Conservation (phyloP, 108 stramenopile species). For the Fragilariopsis cylindrus region DNA sequence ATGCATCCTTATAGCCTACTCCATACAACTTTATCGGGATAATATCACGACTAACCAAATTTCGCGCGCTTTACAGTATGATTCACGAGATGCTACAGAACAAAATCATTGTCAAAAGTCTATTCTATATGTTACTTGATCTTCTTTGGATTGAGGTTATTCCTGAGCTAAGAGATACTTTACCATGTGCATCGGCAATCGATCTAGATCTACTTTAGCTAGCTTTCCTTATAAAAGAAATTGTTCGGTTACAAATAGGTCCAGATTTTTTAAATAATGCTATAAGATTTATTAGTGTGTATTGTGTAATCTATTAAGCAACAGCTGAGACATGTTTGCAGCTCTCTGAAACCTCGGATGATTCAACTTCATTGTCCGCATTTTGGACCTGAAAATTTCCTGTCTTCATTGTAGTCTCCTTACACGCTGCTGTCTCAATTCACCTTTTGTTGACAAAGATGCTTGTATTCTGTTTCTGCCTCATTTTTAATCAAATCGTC, state of each 20-base stretch:
- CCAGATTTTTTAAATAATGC: neutral
- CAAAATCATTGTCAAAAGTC: slow-evolving; percentile 75
- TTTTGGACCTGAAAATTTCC: slow-evolving; percentile 11
- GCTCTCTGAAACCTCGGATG: neutral
- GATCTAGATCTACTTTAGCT: slow-evolving; percentile 43
- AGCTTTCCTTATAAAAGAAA: neutral
- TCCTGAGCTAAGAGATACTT: slow-evolving; percentile 79
- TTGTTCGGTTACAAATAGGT: too few relatives aligned
- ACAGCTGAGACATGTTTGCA: slow-evolving; percentile 15
- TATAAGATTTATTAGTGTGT: neutral
- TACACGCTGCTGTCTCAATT: slow-evolving; percentile 17
- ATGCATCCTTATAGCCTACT: too few relatives aligned
- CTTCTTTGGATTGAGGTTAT: slow-evolving; percentile 75
- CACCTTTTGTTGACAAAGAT: slow-evolving; percentile 45
- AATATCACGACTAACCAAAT: too few relatives aligned
- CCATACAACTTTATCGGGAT: too few relatives aligned
- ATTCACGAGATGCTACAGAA: slow-evolving; percentile 90
- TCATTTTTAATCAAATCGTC: slow-evolving; percentile 17
- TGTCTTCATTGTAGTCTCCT: neutral
- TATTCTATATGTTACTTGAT: slow-evolving; percentile 87
- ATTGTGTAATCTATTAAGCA: slow-evolving; percentile 1
- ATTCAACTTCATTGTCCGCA: slow-evolving; percentile 13
- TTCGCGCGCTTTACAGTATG: slow-evolving; percentile 19
- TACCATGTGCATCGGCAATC: slow-evolving; percentile 63
- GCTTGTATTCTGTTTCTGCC: slow-evolving; percentile 20